Percentiles rank a stretch among this genome's conserved stretches.
phyloP scores from a whole-genome alignment of 202 grass and related monocot species.

The Carex arenaria region DNA sequence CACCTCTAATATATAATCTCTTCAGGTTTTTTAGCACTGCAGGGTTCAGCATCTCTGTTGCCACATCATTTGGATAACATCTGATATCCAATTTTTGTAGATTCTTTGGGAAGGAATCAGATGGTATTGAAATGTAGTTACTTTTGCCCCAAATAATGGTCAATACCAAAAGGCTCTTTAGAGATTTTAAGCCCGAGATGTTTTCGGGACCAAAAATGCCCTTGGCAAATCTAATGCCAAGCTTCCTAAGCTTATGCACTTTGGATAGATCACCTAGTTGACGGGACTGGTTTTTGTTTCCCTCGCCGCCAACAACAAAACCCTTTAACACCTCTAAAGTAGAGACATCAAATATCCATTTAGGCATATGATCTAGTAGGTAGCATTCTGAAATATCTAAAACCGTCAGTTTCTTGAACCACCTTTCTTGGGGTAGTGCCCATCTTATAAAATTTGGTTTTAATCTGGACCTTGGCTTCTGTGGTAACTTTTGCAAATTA shows the following conservation, averaged over 20 bases:
- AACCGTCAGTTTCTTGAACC: conserved; percentile 41
- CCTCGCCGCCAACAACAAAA: conserved; percentile 45
- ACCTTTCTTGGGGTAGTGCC: too few species aligned
- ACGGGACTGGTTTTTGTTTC: conserved; percentile 28
- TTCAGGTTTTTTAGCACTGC: too few species aligned
- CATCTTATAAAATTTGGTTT: neutral
- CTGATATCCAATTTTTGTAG: too few species aligned
- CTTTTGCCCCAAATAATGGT: too few species aligned
- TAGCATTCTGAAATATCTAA: conserved; percentile 66
- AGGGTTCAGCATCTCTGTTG: too few species aligned
- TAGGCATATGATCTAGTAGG: conserved; percentile 46
- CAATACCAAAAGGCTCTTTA: too few species aligned
- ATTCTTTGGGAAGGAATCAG: too few species aligned
- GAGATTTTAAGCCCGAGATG: too few species aligned
- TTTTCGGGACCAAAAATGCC: too few species aligned
- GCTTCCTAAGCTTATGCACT: conserved; percentile 47
- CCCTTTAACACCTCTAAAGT: conserved; percentile 65
- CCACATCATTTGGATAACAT: too few species aligned
- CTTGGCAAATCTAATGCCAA: neutral
- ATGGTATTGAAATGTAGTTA: too few species aligned
- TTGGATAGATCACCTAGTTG: conserved; percentile 35
- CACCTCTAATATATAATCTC: too few species aligned
- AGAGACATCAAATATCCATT: conserved; percentile 35
- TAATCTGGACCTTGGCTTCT: conserved; percentile 12
- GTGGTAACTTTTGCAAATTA: conserved; percentile 45